Evolutionary conservation across 805 yeast species (phyloP), one percentile per base, ranked within the genome.

Genomic region (Wickerhamomyces ciferrii): DNA sequence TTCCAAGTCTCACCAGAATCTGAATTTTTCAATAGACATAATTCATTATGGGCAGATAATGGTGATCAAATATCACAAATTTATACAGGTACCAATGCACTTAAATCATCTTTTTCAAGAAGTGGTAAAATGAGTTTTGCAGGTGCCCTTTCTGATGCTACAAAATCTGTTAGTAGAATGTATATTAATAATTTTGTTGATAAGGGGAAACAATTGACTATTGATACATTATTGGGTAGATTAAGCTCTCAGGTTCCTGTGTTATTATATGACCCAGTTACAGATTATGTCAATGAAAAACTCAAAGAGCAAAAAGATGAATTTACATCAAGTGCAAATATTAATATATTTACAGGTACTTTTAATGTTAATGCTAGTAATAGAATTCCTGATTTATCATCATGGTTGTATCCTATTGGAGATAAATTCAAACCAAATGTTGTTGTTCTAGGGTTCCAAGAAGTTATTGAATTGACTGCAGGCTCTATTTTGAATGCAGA

Each of bases 21-120:
- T 21, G 92, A 83, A 18, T 68, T 87, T 23, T 75, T 82, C 61
- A 66, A 72, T n/a, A 83, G 83, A 46, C 96, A 91, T 53, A 87
- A 91, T 54, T 78, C 87, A 7, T 68, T 94, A 18, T 94, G 99
- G 99, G 99, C 99, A 1, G 97, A 94, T 63, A 94, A 94, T 64
- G 99, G 99, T 47, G 99, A 94, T 65, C 96, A 89, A 53, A 83
- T 94, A 5, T 88, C 97, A 2, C 95, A 88, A 62, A 92, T 94
- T 17, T 94, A 94, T 66, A 92, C 99, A 0, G 98, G 99, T 25
- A 94, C 99, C 0, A 96, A 96, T 50, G 99, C 99, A 0, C 72
- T 94, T 51, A 94, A 94, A 65, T 87, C 97, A 0, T 89, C 97
- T 4, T 94, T 86, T 60, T 87, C 98, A 2, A 78, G 99, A 61